Percentiles rank a stretch among this genome's conserved stretches.
Conservation (phyloP, 1,139 yeast genomes). For the Arxiozyma heterogenica region DNA sequence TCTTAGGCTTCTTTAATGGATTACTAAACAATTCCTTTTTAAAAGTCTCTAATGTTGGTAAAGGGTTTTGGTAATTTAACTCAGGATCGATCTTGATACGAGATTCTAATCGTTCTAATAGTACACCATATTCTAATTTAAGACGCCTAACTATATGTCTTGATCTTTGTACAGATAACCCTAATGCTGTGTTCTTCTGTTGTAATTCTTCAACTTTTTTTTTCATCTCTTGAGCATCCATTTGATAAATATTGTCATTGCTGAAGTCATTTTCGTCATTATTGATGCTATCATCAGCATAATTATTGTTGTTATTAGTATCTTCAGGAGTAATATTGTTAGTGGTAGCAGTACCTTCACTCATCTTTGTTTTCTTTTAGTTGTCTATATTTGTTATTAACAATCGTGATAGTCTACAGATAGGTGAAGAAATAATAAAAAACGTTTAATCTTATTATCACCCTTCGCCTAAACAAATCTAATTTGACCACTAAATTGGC, state of each 20-base stretch:
- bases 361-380: not conserved
- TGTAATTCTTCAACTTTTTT: slow-evolving; percentile 68
- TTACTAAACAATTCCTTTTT: slow-evolving; percentile 23
- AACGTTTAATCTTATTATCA: not conserved
- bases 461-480: not conserved
- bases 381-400: too few species aligned
- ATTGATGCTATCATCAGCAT: not conserved
- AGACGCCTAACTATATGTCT: slow-evolving; percentile 68
- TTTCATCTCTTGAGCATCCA: slow-evolving; percentile 42
- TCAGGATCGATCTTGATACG: slow-evolving; percentile 34
- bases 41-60: slow-evolving; percentile 26
- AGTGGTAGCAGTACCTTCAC: not conserved
- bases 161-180: slow-evolving; percentile 72
- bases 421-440: not conserved
- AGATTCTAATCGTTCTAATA: slow-evolving; percentile 71
- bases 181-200: slow-evolving; percentile 67
- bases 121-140: slow-evolving; percentile 70
- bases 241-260: not conserved
- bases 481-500: not conserved
- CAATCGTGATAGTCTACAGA: not conserved
- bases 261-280: not conserved
- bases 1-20: slow-evolving; percentile 24
- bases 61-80: slow-evolving; percentile 23
- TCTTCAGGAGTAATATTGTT: not conserved
- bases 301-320: too few species aligned